Evolutionary conservation across 2,329 filamentous ascomycete genomes (phyloP), one percentile per base, ranked within the genome.

Genomic region (Verticillium klebahnii): DNA sequence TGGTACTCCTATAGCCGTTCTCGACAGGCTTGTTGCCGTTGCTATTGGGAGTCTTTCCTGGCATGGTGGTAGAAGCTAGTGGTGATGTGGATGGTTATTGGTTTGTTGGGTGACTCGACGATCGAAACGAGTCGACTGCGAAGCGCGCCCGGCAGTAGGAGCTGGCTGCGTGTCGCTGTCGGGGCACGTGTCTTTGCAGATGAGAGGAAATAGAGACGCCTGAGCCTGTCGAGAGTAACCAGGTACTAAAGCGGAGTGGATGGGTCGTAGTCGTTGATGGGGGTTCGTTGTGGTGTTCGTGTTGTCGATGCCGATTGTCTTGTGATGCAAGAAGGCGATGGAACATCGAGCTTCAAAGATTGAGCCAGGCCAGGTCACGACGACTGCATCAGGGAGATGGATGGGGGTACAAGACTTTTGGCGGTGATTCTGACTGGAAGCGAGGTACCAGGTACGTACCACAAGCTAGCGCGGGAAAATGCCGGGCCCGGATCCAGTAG

Each of bases 1-100:
- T 85, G 65, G 85, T 85, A 67, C 85, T 82, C 75, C 80, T 85
- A 80, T 86, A 77, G 69, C 87, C 85, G 75, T 91, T 91, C 74
- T 89, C 86, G 69, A 85, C 79, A 65, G 88, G 85, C 77, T 90
- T 85, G 65, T 89, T 88, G 73, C 88, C 87, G 79, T 89, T 90
- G 68, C 83, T 85, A 77, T 89, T 87, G 71, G 88, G 87, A 71
- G 89, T 89, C 76, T 91, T 89, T 75, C 89, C 85, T 69, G 87
- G 88, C 88, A 91, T 91, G 68, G 73, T 76, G 71, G 68, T 61
- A 61, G 40, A 40, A 60, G 19, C 45, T 52, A 2, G 11, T 52
- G 45, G 45, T 25, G 64, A 58, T 57, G 60, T 60, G 6, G 54
- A n/a, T 60, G 50, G 55, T 45, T 60, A 58, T 39, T 55, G 57